Conservation (phyloP, 1,284 basidiomycete genomes). For the Ceratobasidium sp. region DNA sequence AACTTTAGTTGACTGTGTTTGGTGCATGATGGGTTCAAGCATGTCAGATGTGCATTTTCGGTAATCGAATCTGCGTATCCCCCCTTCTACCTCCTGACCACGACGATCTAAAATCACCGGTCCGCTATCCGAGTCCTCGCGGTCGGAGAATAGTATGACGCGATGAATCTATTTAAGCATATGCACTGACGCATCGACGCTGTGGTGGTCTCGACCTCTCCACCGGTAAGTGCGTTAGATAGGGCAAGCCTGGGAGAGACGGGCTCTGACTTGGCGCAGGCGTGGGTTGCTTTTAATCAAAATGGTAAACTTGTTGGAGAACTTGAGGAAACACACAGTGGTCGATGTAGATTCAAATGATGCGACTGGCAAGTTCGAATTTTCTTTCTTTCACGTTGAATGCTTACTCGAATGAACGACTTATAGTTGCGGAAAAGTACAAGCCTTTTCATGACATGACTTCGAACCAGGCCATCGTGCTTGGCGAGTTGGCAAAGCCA, state of each 20-base stretch:
- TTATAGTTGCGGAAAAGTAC: slow-evolving; percentile 39
- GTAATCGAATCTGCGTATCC: not conserved
- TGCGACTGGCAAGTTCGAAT: slow-evolving; percentile 23
- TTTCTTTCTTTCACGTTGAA: not conserved
- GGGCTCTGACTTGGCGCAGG: no score
- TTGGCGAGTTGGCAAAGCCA: slow-evolving; percentile 43
- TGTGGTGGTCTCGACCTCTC: not conserved
- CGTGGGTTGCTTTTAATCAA: not conserved
- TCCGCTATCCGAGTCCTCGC: not conserved
- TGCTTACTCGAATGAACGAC: not conserved
- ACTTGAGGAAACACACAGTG: slow-evolving; percentile 41
- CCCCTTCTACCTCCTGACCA: slow-evolving; percentile 1
- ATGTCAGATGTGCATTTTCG: not conserved
- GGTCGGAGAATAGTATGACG: not conserved
- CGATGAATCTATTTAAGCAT: not conserved
- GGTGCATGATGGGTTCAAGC: not conserved
- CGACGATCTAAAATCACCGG: slow-evolving; percentile 6
- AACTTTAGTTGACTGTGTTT: not conserved
- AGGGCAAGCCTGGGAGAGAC: no score
- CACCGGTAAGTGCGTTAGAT: not conserved
- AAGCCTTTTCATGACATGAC: slow-evolving; percentile 43
- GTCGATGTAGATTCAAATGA: slow-evolving; percentile 43
- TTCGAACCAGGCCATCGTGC: slow-evolving; percentile 45
- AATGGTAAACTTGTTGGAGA: slow-evolving; percentile 40
- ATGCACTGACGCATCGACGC: not conserved